A percentile compares a stretch with the other conserved stretches of the same genome.
These are phyloP conservation scores for Ogataea nakhonphanomensis DNA, from an alignment of 805 yeast genomes.

Conservation along the genomic window DNA sequence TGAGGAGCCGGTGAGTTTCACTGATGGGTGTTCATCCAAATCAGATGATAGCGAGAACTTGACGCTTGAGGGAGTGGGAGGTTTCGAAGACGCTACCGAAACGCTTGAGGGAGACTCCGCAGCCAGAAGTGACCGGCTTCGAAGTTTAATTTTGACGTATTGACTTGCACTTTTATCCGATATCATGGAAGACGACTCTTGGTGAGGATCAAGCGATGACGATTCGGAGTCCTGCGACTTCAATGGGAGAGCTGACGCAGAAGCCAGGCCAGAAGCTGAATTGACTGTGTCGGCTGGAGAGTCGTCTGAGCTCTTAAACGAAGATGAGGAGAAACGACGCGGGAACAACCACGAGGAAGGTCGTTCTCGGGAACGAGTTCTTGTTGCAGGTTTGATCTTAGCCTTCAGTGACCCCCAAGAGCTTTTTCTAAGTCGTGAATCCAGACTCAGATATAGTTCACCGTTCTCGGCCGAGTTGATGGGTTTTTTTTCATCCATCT, in stretches of 20 bases:
- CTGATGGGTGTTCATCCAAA: constrained; percentile 7
- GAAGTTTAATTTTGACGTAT: constrained; percentile 11
- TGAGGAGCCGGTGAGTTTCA: background rate
- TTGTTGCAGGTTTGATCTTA: constrained; percentile 13
- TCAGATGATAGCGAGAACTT: constrained; percentile 12
- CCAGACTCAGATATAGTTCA: background rate
- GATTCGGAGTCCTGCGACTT: constrained; percentile 3
- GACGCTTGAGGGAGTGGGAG: constrained; percentile 9
- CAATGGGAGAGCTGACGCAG: constrained; percentile 7
- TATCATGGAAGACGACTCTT: constrained; percentile 11
- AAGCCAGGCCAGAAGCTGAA: background rate
- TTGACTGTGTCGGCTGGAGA: background rate
- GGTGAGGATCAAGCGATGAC: constrained; percentile 5
- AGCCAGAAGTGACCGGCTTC: constrained; percentile 18
- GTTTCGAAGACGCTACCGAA: constrained; percentile 5
- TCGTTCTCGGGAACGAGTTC: constrained; percentile 13
- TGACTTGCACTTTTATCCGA: constrained; percentile 15
- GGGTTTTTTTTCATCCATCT: constrained; percentile 6
- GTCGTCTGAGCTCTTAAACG: constrained; percentile 1
- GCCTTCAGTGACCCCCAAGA: constrained; percentile 24
- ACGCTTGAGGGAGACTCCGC: constrained; percentile 18
- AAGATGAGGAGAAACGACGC: constrained; percentile 14
- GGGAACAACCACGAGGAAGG: constrained; percentile 11
- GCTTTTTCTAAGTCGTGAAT: constrained; percentile 7
- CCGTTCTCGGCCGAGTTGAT: constrained; percentile 2